Base-by-base conservation (phyloP, 805 yeast species). In the Metschnikowia amazonensis region DNA sequence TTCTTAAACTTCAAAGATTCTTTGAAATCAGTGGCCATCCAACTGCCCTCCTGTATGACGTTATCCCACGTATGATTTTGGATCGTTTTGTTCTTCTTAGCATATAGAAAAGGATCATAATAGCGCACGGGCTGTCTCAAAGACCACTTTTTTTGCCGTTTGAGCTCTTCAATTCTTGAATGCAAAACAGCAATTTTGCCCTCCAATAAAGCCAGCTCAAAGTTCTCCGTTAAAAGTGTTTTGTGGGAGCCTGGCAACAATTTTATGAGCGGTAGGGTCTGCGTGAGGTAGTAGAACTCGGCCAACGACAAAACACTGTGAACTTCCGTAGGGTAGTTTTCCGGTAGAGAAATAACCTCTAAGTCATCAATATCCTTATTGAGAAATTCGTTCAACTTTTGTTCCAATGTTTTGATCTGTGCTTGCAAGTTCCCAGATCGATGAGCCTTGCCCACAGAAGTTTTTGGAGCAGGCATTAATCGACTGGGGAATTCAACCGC, bases 161-260 rank as follows among this genome's bases (percentile, higher is more conserved):
- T 88, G 51, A 94, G 72, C 62, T 92, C 98, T 59, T 92, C 98
- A 38, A 94, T 90, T 49, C 98, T 74, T 1, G 95, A 85, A 56
- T 89, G 86, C 16, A 89, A 81, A 9, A 89, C 97, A 0, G 95
- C 87, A 2, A 92, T 82, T 60, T 90, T 86, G 3, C 97, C 96
- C 60, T 94, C 99, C 11, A 88, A 77, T 28, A 90, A 69, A 0
- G 96, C 87, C 56, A 85, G 79, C 59, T 89, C 95, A 65, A 80
- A 94, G 46, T 86, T 80, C 42, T 88, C 92, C 0, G 98, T 86
- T 27, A 89, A 80, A 31, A 92, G 70, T 0, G 86, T 83, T 60
- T 94, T 94, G 59, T 90, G 96, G 3, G 96, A 81, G 27, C 89
- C 77, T 0, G 95, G 89, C 25, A 94, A 69, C 17, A 92, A 70